Conservation (phyloP, 1,284 basidiomycete genomes). For the Melampsora americana region DNA sequence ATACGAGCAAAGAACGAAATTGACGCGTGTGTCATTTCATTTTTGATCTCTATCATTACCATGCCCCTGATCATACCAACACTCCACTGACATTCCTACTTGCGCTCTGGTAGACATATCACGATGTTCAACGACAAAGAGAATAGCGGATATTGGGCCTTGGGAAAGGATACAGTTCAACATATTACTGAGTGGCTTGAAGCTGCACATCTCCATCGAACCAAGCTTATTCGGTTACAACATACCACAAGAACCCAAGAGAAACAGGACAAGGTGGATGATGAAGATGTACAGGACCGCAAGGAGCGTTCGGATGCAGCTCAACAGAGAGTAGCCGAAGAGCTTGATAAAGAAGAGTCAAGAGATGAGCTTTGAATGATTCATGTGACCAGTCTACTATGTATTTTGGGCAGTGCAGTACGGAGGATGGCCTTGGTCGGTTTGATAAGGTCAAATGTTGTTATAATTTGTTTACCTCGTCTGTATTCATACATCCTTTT, state of each 20-base stretch:
- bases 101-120: slow-evolving; percentile 22
- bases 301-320: slow-evolving; percentile 11
- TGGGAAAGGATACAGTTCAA: slow-evolving; percentile 18
- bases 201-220: slow-evolving; percentile 16
- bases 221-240: background rate
- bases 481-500: background rate
- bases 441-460: background rate
- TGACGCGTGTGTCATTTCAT: slow-evolving; percentile 24
- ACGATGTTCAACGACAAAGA: slow-evolving; percentile 37
- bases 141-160: slow-evolving; percentile 31
- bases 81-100: background rate
- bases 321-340: slow-evolving; percentile 8
- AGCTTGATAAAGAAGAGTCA: slow-evolving; percentile 5
- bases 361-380: slow-evolving; percentile 18
- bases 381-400: background rate
- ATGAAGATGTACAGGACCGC: slow-evolving; percentile 1
- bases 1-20: slow-evolving; percentile 26
- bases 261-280: background rate
- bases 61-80: background rate
- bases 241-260: background rate
- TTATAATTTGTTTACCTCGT: background rate
- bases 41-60: background rate
- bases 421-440: too few species aligned
- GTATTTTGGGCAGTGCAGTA: too few species aligned
- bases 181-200: slow-evolving; percentile 32